A percentile compares a stretch with the other conserved stretches of the same genome.
These are phyloP conservation scores for Cordyceps pruinosa DNA, from an alignment of 2,329 filamentous ascomycete genomes.

Conservation along the genomic window DNA sequence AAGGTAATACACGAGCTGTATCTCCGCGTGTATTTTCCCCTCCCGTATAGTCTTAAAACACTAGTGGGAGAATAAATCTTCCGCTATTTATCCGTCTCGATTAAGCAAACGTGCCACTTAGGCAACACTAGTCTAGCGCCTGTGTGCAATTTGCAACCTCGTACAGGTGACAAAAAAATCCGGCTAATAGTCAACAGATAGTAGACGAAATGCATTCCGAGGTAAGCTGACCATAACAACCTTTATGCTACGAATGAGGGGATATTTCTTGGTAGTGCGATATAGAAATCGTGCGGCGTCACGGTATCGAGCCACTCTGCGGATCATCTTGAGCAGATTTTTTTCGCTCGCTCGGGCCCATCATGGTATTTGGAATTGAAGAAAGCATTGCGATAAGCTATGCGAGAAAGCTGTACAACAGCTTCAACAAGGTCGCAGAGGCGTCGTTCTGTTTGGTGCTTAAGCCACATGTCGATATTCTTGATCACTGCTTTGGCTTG, in stretches of 20 bases:
- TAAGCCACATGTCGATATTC: conserved; percentile 20
- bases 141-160: background rate
- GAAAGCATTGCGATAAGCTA: conserved; percentile 1
- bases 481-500: conserved; percentile 19
- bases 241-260: conserved; percentile 22
- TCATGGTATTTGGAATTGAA: conserved; percentile 18
- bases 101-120: background rate
- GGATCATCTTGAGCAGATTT: conserved; percentile 26
- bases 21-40: conserved; percentile 1
- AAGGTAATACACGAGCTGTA: background rate
- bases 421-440: conserved; percentile 24
- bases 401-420: conserved; percentile 21
- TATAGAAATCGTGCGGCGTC: conserved; percentile 28
- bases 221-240: conserved; percentile 24
- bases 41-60: background rate
- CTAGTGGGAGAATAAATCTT: background rate
- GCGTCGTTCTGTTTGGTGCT: conserved; percentile 18
- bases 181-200: background rate
- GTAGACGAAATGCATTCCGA: background rate
- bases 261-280: conserved; percentile 23
- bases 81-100: background rate
- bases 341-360: conserved; percentile 13
- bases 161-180: background rate
- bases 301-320: conserved; percentile 31
- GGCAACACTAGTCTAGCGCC: background rate